A percentile compares a stretch with the other conserved stretches of the same genome.
Evolutionary conservation across 768 basidiomycete genomes (phyloP).

Genomic region (Psilocybe tampanensis): DNA sequence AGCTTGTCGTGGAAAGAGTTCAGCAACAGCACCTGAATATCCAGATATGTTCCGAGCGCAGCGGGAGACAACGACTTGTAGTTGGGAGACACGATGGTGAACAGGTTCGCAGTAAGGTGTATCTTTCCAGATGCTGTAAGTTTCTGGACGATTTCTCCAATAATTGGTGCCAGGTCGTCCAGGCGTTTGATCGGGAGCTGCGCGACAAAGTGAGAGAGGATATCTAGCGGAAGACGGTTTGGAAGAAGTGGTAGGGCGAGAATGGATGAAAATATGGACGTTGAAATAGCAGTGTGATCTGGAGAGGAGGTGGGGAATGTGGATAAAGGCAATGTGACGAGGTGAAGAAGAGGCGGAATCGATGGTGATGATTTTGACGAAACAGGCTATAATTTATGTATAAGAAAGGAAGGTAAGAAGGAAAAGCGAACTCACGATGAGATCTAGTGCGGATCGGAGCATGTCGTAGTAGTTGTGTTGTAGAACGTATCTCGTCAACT

Average conservation of each 20-base stretch:
- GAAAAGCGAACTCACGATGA: slow-evolving; percentile 47
- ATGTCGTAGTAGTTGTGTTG: slow-evolving; percentile 46
- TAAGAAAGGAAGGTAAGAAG: background rate
- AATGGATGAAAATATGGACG: slow-evolving; percentile 44
- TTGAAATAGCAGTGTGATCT: background rate
- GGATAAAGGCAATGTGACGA: slow-evolving; percentile 45
- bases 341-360: slow-evolving; percentile 49
- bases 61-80: slow-evolving; percentile 50
- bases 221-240: slow-evolving; percentile 64
- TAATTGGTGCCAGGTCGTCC: slow-evolving; percentile 25
- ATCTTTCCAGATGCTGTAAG: slow-evolving; percentile 38
- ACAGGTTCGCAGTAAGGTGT: slow-evolving; percentile 74
- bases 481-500: slow-evolving; percentile 49
- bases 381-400: slow-evolving; percentile 42
- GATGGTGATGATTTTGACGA: slow-evolving; percentile 57
- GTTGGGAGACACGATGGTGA: slow-evolving; percentile 64
- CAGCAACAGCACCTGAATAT: slow-evolving; percentile 52
- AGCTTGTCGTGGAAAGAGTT: slow-evolving; percentile 53
- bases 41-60: slow-evolving; percentile 55
- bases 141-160: slow-evolving; percentile 28
- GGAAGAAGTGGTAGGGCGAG: slow-evolving; percentile 79
- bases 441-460: slow-evolving; percentile 41
- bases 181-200: slow-evolving; percentile 56
- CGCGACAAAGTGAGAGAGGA: slow-evolving; percentile 66
- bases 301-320: slow-evolving; percentile 25